A percentile compares a stretch with the other conserved stretches of the same genome.
phyloP scores from a whole-genome alignment of 768 basidiomycete genomes.

The Pleurotus tuoliensis region DNA sequence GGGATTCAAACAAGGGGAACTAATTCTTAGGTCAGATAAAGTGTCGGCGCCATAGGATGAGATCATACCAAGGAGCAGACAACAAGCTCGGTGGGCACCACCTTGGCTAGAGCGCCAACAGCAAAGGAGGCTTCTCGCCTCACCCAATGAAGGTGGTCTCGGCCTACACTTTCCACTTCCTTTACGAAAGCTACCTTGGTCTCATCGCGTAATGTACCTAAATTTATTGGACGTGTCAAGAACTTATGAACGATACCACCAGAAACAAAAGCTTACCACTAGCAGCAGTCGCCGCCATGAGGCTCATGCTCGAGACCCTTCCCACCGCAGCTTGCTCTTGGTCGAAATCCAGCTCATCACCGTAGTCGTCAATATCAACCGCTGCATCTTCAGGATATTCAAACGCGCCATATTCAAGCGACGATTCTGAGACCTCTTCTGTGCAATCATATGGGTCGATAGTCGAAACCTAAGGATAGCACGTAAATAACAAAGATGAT shows the following conservation, averaged over 20 bases:
- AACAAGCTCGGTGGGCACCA: slow-evolving; percentile 74
- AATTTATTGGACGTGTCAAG: neutral
- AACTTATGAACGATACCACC: slow-evolving; percentile 1
- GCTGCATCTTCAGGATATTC: neutral
- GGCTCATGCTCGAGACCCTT: slow-evolving; percentile 86
- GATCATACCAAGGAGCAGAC: slow-evolving; percentile 53
- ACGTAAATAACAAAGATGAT: slow-evolving; percentile 3
- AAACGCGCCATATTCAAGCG: neutral
- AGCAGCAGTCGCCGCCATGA: slow-evolving; percentile 78
- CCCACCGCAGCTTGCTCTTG: slow-evolving; percentile 81
- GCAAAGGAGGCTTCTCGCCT: slow-evolving; percentile 85
- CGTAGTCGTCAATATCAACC: slow-evolving; percentile 14
- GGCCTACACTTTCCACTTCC: slow-evolving; percentile 66
- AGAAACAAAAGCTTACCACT: slow-evolving; percentile 46
- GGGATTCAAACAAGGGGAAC: slow-evolving; percentile 76
- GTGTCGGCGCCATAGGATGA: slow-evolving; percentile 3
- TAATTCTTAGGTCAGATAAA: slow-evolving; percentile 25
- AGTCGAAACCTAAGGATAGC: neutral
- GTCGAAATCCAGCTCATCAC: slow-evolving; percentile 34
- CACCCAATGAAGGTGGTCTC: slow-evolving; percentile 72
- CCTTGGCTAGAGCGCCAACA: slow-evolving; percentile 83
- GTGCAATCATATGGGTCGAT: no score
- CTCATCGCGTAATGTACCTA: slow-evolving; percentile 54
- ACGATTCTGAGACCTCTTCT: no score
- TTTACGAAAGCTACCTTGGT: slow-evolving; percentile 63